phyloP scores from a whole-genome alignment of 1,284 basidiomycete genomes.

The Fereydounia khargensis region DNA sequence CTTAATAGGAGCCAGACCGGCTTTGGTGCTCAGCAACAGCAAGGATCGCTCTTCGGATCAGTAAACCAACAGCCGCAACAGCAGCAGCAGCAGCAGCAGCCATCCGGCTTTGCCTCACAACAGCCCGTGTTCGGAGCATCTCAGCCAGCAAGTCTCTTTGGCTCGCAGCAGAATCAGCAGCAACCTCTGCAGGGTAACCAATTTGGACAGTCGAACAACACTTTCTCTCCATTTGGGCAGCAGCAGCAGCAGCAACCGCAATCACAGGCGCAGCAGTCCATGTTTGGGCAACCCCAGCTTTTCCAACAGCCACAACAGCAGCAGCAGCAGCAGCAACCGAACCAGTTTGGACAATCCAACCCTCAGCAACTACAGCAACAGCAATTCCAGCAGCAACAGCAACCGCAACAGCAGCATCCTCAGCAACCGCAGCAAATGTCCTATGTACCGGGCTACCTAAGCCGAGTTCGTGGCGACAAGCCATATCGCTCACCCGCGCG shows the following conservation, averaged over 20 bases:
- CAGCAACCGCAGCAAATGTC: conserved; percentile 31
- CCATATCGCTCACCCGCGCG: conserved; percentile 34
- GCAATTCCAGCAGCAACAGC: conserved; percentile 12
- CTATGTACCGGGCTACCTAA: conserved; percentile 36
- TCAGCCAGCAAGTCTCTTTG: neutral
- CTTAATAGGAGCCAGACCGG: no score
- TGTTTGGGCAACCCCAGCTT: conserved; percentile 9
- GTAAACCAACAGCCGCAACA: conserved; percentile 1
- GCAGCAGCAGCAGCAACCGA: conserved; percentile 4
- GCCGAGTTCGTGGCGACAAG: conserved; percentile 28
- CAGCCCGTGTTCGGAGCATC: no score
- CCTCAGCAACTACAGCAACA: conserved; percentile 3
- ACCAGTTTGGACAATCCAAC: neutral
- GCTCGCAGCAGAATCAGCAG: neutral
- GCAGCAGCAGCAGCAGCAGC: neutral
- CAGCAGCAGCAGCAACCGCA: neutral
- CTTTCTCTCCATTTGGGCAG: no score
- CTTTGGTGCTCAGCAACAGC: conserved; percentile 1
- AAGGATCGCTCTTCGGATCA: conserved; percentile 4
- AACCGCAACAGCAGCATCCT: conserved; percentile 14
- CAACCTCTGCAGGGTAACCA: neutral
- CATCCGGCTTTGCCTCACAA: neutral
- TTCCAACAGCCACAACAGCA: neutral
- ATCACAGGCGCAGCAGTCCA: conserved; percentile 1
- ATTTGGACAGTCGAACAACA: no score